A percentile compares a stretch with the other conserved stretches of the same genome.
Conservation (phyloP, 768 basidiomycete genomes). For the Hydnomerulius pinastri region DNA sequence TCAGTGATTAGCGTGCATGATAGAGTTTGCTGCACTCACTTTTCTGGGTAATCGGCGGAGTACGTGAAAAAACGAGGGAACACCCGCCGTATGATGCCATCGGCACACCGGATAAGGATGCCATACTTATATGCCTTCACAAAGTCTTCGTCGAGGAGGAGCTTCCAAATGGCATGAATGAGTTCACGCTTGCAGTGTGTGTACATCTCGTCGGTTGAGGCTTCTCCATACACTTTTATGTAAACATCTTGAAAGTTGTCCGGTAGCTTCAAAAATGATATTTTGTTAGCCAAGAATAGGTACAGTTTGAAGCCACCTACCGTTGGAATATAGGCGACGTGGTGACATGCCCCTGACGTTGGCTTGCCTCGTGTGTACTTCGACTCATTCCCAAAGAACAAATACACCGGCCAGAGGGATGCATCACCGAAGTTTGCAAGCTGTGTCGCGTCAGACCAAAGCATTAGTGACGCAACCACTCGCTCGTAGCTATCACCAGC, state of each 20-base stretch:
- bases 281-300: neutral
- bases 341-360: constrained; percentile 13
- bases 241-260: constrained; percentile 13
- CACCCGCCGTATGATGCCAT: constrained; percentile 12
- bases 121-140: constrained; percentile 18
- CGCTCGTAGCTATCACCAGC: constrained; percentile 5
- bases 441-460: constrained; percentile 29
- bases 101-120: constrained; percentile 14
- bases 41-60: constrained; percentile 24
- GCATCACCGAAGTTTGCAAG: constrained; percentile 30
- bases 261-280: constrained; percentile 3
- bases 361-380: constrained; percentile 14
- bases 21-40: constrained; percentile 12
- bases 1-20: no score
- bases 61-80: constrained; percentile 21
- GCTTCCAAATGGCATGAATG: constrained; percentile 13
- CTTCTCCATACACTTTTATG: neutral
- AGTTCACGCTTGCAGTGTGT: constrained; percentile 11
- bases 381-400: constrained; percentile 20
- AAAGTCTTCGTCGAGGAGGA: constrained; percentile 17
- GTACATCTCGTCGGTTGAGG: neutral
- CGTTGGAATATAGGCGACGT: constrained; percentile 16
- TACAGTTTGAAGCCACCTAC: neutral
- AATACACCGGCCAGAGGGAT: constrained; percentile 28
- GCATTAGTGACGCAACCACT: constrained; percentile 14